Base-by-base conservation (phyloP, 257 asterid species). In the Nicotiana noctiflora region DNA sequence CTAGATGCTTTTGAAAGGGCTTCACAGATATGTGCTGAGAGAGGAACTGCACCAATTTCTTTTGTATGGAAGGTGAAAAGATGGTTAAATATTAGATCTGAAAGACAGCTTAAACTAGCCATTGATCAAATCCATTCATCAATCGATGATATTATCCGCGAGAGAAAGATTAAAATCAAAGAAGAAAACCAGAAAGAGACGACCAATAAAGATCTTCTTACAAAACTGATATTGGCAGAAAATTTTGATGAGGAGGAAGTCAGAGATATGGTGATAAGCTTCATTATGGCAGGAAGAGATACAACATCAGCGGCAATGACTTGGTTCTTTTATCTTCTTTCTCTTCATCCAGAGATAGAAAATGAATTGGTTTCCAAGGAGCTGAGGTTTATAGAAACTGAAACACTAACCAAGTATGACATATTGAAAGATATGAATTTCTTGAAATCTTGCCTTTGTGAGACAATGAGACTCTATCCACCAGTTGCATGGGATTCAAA, bases 401-500 rank as follows among this genome's bases (percentile, higher is more conserved):
- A 60, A 12, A 29, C 0, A 15, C 31, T 67, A 75, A 64, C 70
- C 1, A 66, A 65, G 7, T 79, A 77, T 52, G 92, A 88, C 34
- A 59, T 65, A 1, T 52, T 86, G 84, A 77, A 31, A 74, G 87
- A 84, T 4, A 32, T 86, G 76, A 90, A 77, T 53, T 85, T 83
- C 82, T 81, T 90, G 52, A 90, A 88, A 80, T 92, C 92, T 51
- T 90, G 94, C 77, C 85, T 90, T 8, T 88, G 90, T 82, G 94
- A 90, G 81, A 86, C 92, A 23, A 90, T 90, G 91, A 85, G 94
- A 85, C 80, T 90, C 8, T 88, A 83, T 79, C 94, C 94, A 8
- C 92, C 94, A 18, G 89, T 90, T 82, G 92, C 94, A 81, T 90
- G 94, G 94, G 92, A 90, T 84, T 90, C 94, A 7, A 89, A 89